These are phyloP conservation scores for Sporothrix humicola DNA, from an alignment of 2,329 filamentous ascomycete genomes.

Conservation along the genomic window DNA sequence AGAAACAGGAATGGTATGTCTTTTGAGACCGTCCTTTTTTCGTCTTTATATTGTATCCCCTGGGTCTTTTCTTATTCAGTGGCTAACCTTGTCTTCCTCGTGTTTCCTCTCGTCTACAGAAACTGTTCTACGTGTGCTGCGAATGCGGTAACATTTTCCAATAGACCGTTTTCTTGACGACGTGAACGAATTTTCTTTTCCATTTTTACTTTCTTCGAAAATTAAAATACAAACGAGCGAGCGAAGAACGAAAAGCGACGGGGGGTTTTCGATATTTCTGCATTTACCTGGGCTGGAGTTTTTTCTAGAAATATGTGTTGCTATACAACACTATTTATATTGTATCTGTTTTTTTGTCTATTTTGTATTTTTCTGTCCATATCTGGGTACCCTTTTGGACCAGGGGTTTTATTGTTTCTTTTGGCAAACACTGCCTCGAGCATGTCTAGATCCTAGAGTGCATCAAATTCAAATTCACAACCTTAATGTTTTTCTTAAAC, in stretches of 20 bases:
- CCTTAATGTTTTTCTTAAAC: neutral
- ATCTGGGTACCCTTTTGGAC: neutral
- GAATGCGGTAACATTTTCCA: constrained; percentile 87
- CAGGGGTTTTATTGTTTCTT: neutral
- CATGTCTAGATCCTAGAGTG: neutral
- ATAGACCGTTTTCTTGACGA: constrained; percentile 43
- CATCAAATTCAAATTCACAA: neutral
- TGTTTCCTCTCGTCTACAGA: constrained; percentile 56
- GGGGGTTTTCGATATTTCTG: neutral
- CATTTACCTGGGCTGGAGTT: constrained; percentile 25
- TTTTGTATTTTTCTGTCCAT: neutral
- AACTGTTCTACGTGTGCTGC: constrained; percentile 94
- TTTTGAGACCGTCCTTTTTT: neutral
- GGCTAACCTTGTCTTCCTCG: constrained; percentile 25
- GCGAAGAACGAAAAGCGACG: neutral
- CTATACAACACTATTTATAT: constrained; percentile 6
- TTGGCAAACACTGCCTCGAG: neutral
- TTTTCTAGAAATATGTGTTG: neutral
- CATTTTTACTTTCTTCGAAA: neutral
- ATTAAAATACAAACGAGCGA: constrained; percentile 33
- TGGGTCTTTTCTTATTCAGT: neutral
- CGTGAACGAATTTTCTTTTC: constrained; percentile 24
- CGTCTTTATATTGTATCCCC: neutral
- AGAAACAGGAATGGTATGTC: constrained; percentile 94
- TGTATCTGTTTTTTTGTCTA: neutral